Evolutionary conservation across 768 basidiomycete genomes (phyloP).

Genomic region (Suillus lakei): DNA sequence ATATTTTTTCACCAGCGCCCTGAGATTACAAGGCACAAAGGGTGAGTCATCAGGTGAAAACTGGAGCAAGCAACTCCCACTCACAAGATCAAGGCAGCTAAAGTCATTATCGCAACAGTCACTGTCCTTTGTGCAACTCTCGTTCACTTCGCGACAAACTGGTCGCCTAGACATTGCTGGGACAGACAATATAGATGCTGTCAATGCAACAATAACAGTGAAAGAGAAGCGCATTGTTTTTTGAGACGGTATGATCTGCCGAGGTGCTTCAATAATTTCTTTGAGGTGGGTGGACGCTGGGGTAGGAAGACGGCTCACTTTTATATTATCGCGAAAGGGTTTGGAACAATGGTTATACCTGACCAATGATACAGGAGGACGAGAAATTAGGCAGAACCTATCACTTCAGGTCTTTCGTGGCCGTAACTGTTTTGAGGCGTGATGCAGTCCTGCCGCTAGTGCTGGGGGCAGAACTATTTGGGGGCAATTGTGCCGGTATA

Average conservation of each 20-base stretch:
- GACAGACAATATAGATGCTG: not conserved
- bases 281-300: not conserved
- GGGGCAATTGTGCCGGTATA: too few species aligned
- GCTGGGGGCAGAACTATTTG: too few species aligned
- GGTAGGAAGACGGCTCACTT: not conserved
- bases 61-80: too few species aligned
- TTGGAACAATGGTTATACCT: not conserved
- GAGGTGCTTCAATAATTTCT: not conserved
- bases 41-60: not conserved
- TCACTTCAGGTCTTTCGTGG: too few species aligned
- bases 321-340: not conserved
- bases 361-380: not conserved
- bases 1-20: not conserved
- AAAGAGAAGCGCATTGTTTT: not conserved
- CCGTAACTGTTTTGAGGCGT: too few species aligned
- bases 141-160: not conserved
- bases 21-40: too few species aligned
- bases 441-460: too few species aligned
- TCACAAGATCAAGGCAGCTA: too few species aligned
- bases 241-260: not conserved
- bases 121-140: not conserved
- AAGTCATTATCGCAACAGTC: not conserved
- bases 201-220: not conserved
- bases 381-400: too few species aligned
- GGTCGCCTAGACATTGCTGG: not conserved